These are phyloP conservation scores for Clonostachys byssicola DNA, from an alignment of 2,329 filamentous ascomycete genomes.

Conservation along the genomic window DNA sequence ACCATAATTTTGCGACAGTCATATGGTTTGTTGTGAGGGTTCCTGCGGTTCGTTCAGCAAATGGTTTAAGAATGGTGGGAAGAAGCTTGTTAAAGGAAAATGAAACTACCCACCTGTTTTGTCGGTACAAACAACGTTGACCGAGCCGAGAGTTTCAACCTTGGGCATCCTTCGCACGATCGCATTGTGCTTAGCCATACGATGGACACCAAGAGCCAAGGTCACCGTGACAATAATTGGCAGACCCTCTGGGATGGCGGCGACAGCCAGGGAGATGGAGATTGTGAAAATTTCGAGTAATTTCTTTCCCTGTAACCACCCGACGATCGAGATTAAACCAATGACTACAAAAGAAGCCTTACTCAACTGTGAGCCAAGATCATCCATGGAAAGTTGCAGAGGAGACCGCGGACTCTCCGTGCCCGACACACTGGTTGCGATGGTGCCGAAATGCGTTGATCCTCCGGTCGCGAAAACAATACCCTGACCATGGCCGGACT, in stretches of 20 bases:
- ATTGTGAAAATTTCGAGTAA: conserved; percentile 96
- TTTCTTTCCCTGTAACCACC: conserved; percentile 83
- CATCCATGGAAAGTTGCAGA: conserved; percentile 93
- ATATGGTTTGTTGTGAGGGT: conserved; percentile 97
- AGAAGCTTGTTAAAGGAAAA: not conserved
- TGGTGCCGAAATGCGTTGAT: conserved; percentile 92
- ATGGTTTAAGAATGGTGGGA: conserved; percentile 7
- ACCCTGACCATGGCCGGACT: conserved; percentile 91
- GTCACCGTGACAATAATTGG: conserved; percentile 99
- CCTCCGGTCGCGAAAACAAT: conserved; percentile 96
- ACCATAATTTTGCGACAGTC: conserved; percentile 96
- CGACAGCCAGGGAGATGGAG: conserved; percentile 92
- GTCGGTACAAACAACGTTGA: conserved; percentile 98
- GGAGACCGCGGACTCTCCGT: conserved; percentile 95
- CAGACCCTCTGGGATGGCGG: conserved; percentile 91
- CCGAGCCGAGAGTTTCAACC: conserved; percentile 95
- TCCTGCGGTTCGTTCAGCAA: conserved; percentile 36
- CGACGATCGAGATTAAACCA: conserved; percentile 85
- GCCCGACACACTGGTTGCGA: conserved; percentile 87
- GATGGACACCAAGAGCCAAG: conserved; percentile 85
- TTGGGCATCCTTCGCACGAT: conserved; percentile 95
- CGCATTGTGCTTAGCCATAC: conserved; percentile 92
- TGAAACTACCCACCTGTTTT: conserved; percentile 66
- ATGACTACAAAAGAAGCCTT: conserved; percentile 97
- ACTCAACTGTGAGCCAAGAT: conserved; percentile 92